A percentile compares a stretch with the other conserved stretches of the same genome.
Conservation (phyloP, 495 filamentous ascomycete genomes). For the Hypoxylon lenormandii region DNA sequence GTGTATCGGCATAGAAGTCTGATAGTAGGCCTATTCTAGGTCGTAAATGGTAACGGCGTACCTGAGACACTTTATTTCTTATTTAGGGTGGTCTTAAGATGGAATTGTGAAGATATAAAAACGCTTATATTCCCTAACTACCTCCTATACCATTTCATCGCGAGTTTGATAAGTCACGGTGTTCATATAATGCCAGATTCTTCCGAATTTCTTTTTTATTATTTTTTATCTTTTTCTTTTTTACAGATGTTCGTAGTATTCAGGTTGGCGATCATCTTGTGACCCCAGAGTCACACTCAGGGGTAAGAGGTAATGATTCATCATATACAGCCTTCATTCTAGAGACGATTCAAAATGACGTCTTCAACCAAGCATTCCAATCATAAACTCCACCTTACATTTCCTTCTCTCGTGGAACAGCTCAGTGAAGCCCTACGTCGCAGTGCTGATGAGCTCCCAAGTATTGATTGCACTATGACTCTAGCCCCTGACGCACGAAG, state of each 20-base stretch:
- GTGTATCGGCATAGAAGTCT: slow-evolving; percentile 62
- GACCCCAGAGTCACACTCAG: background rate
- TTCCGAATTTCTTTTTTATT: no score
- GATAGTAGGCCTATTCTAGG: background rate
- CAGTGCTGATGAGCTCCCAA: background rate
- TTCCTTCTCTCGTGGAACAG: background rate
- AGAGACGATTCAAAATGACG: background rate
- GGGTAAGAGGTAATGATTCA: slow-evolving; percentile 13
- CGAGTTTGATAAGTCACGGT: no score
- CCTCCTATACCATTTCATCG: no score
- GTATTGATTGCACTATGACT: background rate
- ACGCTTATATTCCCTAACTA: no score
- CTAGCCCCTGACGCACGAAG: background rate
- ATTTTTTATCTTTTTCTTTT: background rate
- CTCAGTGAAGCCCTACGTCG: background rate
- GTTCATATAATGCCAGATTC: no score
- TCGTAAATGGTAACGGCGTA: background rate
- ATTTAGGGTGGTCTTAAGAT: no score
- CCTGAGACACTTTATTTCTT: background rate
- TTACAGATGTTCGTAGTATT: background rate
- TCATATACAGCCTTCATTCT: slow-evolving; percentile 1
- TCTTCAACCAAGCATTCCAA: background rate
- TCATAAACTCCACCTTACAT: slow-evolving; percentile 3
- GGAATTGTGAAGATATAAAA: no score
- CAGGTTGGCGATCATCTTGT: background rate